Conservation (phyloP, 208 protist genomes). For the Tritrichomonas musculus region DNA sequence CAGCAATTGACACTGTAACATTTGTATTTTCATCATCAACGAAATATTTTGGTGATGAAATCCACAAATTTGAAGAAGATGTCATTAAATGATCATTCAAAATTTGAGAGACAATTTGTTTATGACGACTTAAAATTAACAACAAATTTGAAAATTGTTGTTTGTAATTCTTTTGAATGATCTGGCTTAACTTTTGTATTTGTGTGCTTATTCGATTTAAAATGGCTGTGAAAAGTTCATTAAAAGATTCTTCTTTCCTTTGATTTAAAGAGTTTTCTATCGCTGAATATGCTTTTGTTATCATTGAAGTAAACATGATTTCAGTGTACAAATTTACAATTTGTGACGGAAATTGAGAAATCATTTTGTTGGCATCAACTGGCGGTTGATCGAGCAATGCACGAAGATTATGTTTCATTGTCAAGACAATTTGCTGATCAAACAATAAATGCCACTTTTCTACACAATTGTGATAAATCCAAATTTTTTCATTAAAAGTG, state of each 20-base stretch:
- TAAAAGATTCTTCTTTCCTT: not conserved
- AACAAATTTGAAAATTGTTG: not conserved
- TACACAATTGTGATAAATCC: not conserved
- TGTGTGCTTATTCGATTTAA: not conserved
- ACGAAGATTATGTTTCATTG: not conserved
- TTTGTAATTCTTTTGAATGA: not conserved
- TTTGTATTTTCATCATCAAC: not conserved
- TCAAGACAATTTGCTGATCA: not conserved
- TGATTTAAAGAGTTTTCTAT: not conserved
- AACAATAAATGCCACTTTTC: not conserved
- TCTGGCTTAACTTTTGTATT: not conserved
- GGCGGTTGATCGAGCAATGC: not conserved
- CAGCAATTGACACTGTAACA: not conserved
- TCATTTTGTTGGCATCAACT: not conserved
- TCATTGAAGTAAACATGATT: not conserved
- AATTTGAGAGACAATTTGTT: not conserved
- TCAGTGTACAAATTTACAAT: not conserved
- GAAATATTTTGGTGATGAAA: not conserved
- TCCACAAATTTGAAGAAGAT: not conserved
- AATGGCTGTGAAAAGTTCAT: not conserved
- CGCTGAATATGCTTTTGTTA: not conserved
- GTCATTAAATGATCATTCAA: not conserved
- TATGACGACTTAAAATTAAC: not conserved
- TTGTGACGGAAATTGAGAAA: not conserved
- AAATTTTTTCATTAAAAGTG: not conserved